phyloP scores from a whole-genome alignment of 2,329 filamentous ascomycete genomes.

The Blastomyces emzantsi region DNA sequence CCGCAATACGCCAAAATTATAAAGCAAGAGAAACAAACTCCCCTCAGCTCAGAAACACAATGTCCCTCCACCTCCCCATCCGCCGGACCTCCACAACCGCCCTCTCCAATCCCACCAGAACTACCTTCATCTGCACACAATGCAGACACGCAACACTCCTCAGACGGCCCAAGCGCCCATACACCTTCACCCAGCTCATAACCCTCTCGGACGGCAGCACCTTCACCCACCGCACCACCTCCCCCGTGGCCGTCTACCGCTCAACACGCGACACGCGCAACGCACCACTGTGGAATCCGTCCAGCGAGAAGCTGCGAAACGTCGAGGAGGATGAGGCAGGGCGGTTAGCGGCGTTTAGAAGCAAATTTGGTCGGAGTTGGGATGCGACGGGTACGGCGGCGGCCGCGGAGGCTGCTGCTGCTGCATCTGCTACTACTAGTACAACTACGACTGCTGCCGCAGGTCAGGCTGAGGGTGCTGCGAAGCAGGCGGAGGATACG shows the following conservation, averaged over 20 bases:
- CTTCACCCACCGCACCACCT: constrained; percentile 48
- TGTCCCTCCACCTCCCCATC: constrained; percentile 27
- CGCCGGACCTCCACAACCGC: constrained; percentile 18
- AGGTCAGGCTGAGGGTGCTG: constrained; percentile 28
- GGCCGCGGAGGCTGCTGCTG: constrained; percentile 22
- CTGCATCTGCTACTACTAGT: constrained; percentile 19
- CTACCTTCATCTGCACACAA: constrained; percentile 47
- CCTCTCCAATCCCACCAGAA: constrained; percentile 21
- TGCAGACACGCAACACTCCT: constrained; percentile 77
- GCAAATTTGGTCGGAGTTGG: constrained; percentile 73
- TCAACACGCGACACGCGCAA: constrained; percentile 79
- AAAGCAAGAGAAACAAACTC: constrained; percentile 17
- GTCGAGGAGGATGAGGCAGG: constrained; percentile 95
- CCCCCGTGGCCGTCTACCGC: constrained; percentile 48
- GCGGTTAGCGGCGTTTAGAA: constrained; percentile 73
- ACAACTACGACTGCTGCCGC: constrained; percentile 28
- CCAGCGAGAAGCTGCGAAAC: constrained; percentile 68
- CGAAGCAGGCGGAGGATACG: neutral
- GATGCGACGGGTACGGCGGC: constrained; percentile 48
- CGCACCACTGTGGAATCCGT: constrained; percentile 84
- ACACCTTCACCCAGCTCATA: constrained; percentile 94
- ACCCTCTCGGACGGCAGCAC: constrained; percentile 86
- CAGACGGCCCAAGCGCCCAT: constrained; percentile 78
- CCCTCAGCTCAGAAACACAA: neutral
- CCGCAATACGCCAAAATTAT: constrained; percentile 7